Evolutionary conservation across 192 early-diverging fungal species (phyloP).

Genomic region (Fimicolochytrium jonesii): DNA sequence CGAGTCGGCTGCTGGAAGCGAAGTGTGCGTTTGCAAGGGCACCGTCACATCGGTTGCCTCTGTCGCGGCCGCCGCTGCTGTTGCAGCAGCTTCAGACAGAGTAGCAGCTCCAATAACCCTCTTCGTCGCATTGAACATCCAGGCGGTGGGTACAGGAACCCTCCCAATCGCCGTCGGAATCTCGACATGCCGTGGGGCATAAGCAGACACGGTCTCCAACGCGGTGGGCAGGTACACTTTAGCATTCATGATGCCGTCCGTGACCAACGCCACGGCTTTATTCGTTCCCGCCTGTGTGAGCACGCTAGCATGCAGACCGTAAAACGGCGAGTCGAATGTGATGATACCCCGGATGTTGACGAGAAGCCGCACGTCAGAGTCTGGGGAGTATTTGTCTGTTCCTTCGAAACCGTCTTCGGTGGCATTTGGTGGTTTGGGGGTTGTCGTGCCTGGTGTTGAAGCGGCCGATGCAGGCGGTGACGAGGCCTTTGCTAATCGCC

Average conservation of each 20-base stretch:
- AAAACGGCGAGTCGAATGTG: slow-evolving; percentile 55
- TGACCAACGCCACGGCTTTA: slow-evolving; percentile 26
- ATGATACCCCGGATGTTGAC: slow-evolving; percentile 47
- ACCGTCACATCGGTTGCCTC: not conserved
- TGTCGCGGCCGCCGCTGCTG: not conserved
- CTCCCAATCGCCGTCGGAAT: slow-evolving; percentile 14
- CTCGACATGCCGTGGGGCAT: slow-evolving; percentile 9
- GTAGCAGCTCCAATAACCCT: not conserved
- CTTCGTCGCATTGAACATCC: slow-evolving; percentile 19
- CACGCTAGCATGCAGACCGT: slow-evolving; percentile 39
- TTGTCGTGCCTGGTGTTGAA: too few relatives aligned
- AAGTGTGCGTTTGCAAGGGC: not conserved
- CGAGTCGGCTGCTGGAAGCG: too few relatives aligned
- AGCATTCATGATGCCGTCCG: slow-evolving; percentile 19
- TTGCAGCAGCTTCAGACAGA: not conserved
- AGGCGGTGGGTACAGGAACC: slow-evolving; percentile 24
- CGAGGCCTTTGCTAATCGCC: not conserved
- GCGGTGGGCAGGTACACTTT: slow-evolving; percentile 11
- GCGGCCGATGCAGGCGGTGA: too few relatives aligned
- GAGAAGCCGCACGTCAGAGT: slow-evolving; percentile 26
- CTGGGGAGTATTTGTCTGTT: slow-evolving; percentile 5
- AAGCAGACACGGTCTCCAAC: not conserved
- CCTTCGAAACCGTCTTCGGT: slow-evolving; percentile 9
- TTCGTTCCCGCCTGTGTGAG: slow-evolving; percentile 29
- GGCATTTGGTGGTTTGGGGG: not conserved